Base-by-base conservation (phyloP, 1,284 basidiomycete species). In the Psilocybe mexicana region DNA sequence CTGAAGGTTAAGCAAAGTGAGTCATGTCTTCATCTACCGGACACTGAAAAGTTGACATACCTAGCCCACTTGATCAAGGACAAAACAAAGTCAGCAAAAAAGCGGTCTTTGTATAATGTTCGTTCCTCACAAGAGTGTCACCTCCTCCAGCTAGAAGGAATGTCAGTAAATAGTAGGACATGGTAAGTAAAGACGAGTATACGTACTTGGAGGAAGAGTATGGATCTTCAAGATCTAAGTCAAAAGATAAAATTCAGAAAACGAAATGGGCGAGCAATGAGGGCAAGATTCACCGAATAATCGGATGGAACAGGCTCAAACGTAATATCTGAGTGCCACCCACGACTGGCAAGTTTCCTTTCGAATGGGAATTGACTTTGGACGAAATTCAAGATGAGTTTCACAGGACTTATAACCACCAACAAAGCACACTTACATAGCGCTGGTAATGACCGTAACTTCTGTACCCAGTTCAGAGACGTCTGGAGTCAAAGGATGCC, bases 251-350 rank as follows among this genome's bases (percentile, higher is more conserved):
- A 18, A 18, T 18, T 18, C 18, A 18, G 18, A 18, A 18, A 18
- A 18, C 18, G 18, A 18, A 18, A 18, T 18, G 18, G 18, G 18
- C 18, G 18, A 18, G 18, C 18, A 18, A 18, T 18, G 18, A 18
- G 18, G 18, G 3, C 8, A 26, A 0, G 18, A 65, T 74, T 25
- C 53, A 79, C 75, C 1, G 84, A 79, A 65, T 86, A 91, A 68
- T 88, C 86, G 0, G 84, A 80, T 0, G 88, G 88, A 1, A 86
- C 76, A 6, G 72, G 76, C 69, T 92, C 89, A 64, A 90, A 92
- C 0, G 86, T 85, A 65, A 90, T 87, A 70, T 92, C 88, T 0
- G 61, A 54, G 42, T 65, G 64, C 64, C 64, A 65, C 7, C 60
- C 60, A 7, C 43, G 23, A 46, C 64, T 65, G 10, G 61, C 64